Conservation (phyloP, 257 asterid species). For the Fraxinus pennsylvanica region DNA sequence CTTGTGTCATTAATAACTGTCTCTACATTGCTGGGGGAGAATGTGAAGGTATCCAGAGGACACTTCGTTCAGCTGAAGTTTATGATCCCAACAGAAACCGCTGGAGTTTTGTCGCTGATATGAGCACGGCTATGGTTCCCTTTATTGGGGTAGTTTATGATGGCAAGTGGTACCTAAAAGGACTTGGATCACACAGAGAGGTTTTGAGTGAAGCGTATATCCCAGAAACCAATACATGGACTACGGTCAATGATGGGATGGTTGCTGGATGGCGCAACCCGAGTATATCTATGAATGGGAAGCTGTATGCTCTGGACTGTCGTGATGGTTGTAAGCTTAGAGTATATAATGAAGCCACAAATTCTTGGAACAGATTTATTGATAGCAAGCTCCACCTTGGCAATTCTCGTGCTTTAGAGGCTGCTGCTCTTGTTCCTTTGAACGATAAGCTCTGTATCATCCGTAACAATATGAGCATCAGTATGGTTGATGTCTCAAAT, state of each 20-base stretch:
- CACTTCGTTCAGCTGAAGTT: constrained; percentile 60
- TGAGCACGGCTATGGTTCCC: constrained; percentile 76
- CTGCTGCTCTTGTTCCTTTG: constrained; percentile 61
- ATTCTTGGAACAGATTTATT: constrained; percentile 55
- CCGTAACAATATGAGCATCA: constrained; percentile 64
- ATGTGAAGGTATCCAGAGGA: constrained; percentile 61
- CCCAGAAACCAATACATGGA: constrained; percentile 51
- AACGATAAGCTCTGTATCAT: constrained; percentile 64
- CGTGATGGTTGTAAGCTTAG: constrained; percentile 66
- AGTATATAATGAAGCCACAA: constrained; percentile 46
- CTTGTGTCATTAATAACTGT: constrained; percentile 62
- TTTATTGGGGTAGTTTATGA: constrained; percentile 61
- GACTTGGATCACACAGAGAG: constrained; percentile 64
- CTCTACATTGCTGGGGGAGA: constrained; percentile 72
- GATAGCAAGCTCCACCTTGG: constrained; percentile 63
- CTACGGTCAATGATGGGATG: constrained; percentile 56
- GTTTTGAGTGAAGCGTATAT: constrained; percentile 55
- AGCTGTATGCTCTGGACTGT: constrained; percentile 62
- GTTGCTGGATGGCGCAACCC: constrained; percentile 68
- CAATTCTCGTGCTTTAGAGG: constrained; percentile 56
- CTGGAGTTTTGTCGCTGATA: constrained; percentile 58
- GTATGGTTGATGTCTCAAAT: constrained; percentile 54
- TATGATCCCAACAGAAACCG: constrained; percentile 61
- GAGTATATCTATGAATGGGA: constrained; percentile 60
- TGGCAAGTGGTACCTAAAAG: constrained; percentile 59